Evolutionary conservation across 1,139 yeast genomes (phyloP).

Genomic region (Lodderomyces parapsilosis): DNA sequence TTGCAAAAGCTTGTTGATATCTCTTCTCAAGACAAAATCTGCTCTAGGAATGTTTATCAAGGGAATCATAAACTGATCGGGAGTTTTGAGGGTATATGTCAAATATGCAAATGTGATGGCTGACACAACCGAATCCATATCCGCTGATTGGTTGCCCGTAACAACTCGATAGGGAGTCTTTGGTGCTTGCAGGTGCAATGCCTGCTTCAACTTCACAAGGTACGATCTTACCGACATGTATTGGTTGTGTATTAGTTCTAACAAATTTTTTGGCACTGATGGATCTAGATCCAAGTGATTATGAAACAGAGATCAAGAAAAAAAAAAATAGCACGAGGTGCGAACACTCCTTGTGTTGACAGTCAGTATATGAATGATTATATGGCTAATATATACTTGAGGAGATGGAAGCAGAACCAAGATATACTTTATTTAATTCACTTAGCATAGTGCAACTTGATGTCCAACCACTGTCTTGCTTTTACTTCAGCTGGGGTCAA

Average conservation of each 20-base stretch:
- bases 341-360: too few species aligned
- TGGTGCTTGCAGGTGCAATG: conserved; percentile 16
- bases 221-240: conserved; percentile 27
- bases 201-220: conserved; percentile 20
- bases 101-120: conserved; percentile 73
- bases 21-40: conserved; percentile 71
- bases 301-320: too few species aligned
- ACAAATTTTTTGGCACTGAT: too few species aligned
- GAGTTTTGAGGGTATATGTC: conserved; percentile 17
- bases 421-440: conserved; percentile 21
- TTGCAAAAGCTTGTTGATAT: conserved; percentile 54
- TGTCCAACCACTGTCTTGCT: conserved; percentile 79
- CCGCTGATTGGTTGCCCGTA: conserved; percentile 83
- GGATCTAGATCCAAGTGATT: too few species aligned
- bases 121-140: conserved; percentile 81
- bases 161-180: conserved; percentile 45
- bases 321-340: too few species aligned
- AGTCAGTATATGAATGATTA: too few species aligned
- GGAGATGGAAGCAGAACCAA: too few species aligned
- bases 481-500: conserved; percentile 63
- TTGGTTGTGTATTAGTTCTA: too few species aligned
- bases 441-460: conserved; percentile 81
- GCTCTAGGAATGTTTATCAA: conserved; percentile 66
- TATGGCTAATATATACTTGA: too few species aligned
- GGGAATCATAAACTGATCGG: conserved; percentile 47